Evolutionary conservation across 1,284 basidiomycete genomes (phyloP).

Genomic region (Marasmius sp.): DNA sequence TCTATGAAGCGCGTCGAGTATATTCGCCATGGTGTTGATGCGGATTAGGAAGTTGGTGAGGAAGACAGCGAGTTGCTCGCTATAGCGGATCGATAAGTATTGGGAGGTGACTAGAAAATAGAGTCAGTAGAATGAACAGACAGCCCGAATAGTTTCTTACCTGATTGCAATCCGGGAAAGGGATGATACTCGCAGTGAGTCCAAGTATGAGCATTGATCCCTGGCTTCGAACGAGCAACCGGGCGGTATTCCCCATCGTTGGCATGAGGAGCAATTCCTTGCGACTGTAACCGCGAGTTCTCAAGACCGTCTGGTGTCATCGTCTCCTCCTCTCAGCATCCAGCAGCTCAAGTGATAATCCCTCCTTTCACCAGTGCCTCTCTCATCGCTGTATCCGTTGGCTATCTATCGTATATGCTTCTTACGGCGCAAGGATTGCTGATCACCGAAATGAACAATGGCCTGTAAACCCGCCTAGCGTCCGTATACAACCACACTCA

Average conservation of each 20-base stretch:
- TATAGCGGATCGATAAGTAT: no score
- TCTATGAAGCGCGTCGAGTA: no score
- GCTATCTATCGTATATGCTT: constrained; percentile 81
- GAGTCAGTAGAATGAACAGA: no score
- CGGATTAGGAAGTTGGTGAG: no score
- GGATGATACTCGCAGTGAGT: no score
- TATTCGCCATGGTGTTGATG: no score
- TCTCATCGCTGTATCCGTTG: constrained; percentile 53
- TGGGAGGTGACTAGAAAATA: no score
- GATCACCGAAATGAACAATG: constrained; percentile 94
- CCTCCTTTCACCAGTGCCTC: constrained; percentile 81
- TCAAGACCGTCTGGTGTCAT: constrained; percentile 98
- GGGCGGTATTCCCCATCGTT: constrained; percentile 82
- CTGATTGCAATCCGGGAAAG: no score
- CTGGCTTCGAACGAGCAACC: constrained; percentile 85
- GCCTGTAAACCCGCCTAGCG: constrained; percentile 95
- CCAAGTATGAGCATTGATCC: no score
- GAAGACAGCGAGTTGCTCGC: no score
- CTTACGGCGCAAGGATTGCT: constrained; percentile 81
- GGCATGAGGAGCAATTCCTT: constrained; percentile 63
- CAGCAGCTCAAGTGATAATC: constrained; percentile 89
- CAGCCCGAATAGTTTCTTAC: no score
- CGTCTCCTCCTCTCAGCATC: constrained; percentile 99
- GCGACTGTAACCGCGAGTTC: no score
- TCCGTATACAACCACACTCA: constrained; percentile 96